phyloP scores from a whole-genome alignment of 2,329 filamentous ascomycete genomes.

The Colletotrichum nymphaeae region DNA sequence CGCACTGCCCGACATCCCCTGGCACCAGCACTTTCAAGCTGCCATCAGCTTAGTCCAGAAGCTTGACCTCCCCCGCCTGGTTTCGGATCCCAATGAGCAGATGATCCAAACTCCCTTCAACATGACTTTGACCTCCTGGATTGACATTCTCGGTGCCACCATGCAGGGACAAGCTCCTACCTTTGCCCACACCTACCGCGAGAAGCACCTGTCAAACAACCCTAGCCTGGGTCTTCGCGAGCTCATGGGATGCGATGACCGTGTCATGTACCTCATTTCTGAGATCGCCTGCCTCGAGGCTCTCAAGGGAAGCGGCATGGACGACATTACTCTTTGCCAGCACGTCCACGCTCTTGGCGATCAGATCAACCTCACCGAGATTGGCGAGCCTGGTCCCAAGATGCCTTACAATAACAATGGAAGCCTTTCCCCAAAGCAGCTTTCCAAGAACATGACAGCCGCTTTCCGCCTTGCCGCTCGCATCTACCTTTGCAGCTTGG shows the following conservation, averaged over 20 bases:
- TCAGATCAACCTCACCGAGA: constrained; percentile 86
- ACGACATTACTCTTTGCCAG: constrained; percentile 86
- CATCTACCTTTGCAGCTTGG: constrained; percentile 96
- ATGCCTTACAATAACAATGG: constrained; percentile 76
- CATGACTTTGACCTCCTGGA: constrained; percentile 95
- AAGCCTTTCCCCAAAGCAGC: constrained; percentile 82
- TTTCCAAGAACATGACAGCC: constrained; percentile 88
- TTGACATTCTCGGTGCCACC: constrained; percentile 94
- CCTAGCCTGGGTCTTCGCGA: constrained; percentile 81
- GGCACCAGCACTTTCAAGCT: constrained; percentile 97
- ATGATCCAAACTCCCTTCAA: constrained; percentile 83
- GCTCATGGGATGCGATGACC: constrained; percentile 97
- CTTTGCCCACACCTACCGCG: constrained; percentile 95
- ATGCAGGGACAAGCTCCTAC: constrained; percentile 88
- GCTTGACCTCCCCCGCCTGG: constrained; percentile 79
- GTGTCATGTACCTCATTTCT: constrained; percentile 97
- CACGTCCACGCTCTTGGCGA: constrained; percentile 90
- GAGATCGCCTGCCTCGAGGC: constrained; percentile 97
- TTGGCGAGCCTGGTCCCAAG: constrained; percentile 67
- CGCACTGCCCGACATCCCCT: constrained; percentile 88
- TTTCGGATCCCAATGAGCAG: constrained; percentile 71
- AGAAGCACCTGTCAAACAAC: constrained; percentile 84
- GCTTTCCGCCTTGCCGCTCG: constrained; percentile 93
- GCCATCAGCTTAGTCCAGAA: constrained; percentile 87
- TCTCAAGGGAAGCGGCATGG: constrained; percentile 84